Conservation (phyloP, 2,329 filamentous ascomycete genomes). For the Aspergillus glaucus region DNA sequence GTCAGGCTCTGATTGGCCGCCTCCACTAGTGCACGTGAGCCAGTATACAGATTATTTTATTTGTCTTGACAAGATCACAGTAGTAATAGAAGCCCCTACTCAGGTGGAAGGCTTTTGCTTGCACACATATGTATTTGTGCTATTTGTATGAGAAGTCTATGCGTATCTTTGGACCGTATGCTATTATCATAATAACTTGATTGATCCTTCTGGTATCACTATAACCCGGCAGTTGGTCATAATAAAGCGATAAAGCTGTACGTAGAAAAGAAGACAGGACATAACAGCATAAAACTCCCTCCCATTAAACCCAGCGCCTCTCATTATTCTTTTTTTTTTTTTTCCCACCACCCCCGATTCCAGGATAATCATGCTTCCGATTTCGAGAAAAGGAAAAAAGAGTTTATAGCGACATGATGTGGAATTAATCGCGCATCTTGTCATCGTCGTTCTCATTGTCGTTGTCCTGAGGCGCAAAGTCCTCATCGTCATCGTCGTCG, state of each 20-base stretch:
- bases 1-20: neutral
- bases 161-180: too few relatives aligned
- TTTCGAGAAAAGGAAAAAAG: neutral
- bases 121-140: too few relatives aligned
- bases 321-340: slow-evolving; percentile 12
- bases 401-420: slow-evolving; percentile 7
- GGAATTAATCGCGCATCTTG: slow-evolving; percentile 34
- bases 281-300: neutral
- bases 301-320: slow-evolving; percentile 16
- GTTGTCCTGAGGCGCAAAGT: slow-evolving; percentile 19
- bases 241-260: neutral
- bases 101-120: too few relatives aligned
- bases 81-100: too few relatives aligned
- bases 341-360: slow-evolving; percentile 4
- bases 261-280: neutral
- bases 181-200: neutral
- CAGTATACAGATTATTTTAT: too few relatives aligned
- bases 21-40: neutral
- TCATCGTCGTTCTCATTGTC: slow-evolving; percentile 34
- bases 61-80: too few relatives aligned
- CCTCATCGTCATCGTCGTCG: slow-evolving; percentile 52
- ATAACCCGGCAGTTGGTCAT: neutral
- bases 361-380: neutral
- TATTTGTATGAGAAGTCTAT: too few relatives aligned
- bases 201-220: neutral